These are phyloP conservation scores for Suillus tomentosus DNA, from an alignment of 768 basidiomycete genomes.

Conservation along the genomic window DNA sequence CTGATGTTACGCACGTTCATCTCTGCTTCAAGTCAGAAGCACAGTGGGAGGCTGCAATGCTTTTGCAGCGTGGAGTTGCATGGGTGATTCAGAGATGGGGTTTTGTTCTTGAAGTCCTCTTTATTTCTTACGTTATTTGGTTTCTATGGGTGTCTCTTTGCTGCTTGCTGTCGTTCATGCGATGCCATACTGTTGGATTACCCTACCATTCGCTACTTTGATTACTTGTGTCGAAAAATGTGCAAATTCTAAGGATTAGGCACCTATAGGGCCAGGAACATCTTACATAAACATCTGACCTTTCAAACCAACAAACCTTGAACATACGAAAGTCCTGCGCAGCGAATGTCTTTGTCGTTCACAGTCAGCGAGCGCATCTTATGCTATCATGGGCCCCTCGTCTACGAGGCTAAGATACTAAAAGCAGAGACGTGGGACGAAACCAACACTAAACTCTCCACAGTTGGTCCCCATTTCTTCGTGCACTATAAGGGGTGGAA, in stretches of 20 bases:
- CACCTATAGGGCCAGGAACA: neutral
- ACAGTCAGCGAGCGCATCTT: conserved; percentile 75
- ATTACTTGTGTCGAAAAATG: no score
- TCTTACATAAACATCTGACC: conserved; percentile 4
- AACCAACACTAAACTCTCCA: conserved; percentile 56
- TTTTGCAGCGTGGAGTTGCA: neutral
- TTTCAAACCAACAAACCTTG: conserved; percentile 7
- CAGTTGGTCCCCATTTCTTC: conserved; percentile 80
- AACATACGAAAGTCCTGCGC: neutral
- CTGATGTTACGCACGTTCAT: neutral
- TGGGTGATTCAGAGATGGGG: neutral
- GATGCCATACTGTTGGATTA: neutral
- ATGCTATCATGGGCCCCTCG: conserved; percentile 93
- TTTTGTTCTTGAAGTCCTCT: neutral
- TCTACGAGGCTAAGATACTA: conserved; percentile 96
- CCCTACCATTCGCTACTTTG: no score
- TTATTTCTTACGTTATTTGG: neutral
- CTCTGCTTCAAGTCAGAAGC: neutral
- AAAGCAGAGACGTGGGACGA: conserved; percentile 66
- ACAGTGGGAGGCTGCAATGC: neutral
- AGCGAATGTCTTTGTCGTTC: conserved; percentile 39
- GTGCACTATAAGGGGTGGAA: conserved; percentile 99
- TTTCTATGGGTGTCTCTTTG: neutral
- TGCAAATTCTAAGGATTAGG: neutral
- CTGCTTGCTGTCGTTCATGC: neutral